These are phyloP conservation scores for Venturia carpophila DNA, from an alignment of 2,329 filamentous ascomycete species.

Conservation along the genomic window DNA sequence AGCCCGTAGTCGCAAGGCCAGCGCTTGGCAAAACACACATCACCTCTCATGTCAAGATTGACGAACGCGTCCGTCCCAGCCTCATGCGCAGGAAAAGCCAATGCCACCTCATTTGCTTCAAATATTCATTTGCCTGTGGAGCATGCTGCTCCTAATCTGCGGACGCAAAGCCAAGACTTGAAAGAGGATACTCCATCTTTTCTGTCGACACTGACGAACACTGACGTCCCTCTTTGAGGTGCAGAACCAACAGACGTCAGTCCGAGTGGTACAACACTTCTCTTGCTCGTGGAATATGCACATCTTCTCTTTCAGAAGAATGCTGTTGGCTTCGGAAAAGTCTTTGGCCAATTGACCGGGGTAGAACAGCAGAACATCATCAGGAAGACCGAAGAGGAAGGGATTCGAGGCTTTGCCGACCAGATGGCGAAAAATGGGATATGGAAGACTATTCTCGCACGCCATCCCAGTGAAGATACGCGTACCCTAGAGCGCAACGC, in stretches of 20 bases:
- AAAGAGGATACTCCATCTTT: neutral
- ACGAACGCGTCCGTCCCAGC: neutral
- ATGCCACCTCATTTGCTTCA: neutral
- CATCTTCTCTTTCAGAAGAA: neutral
- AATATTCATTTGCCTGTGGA: too few relatives aligned
- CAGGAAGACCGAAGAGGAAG: neutral
- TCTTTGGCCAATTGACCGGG: neutral
- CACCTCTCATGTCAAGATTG: neutral
- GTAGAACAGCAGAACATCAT: neutral
- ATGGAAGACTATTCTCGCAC: neutral
- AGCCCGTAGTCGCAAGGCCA: neutral
- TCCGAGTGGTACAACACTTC: neutral
- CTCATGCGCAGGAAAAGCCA: neutral
- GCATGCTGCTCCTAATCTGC: neutral
- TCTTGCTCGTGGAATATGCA: neutral
- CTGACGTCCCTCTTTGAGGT: neutral
- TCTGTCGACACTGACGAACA: neutral
- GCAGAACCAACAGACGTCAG: neutral
- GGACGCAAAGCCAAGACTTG: neutral
- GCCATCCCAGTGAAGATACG: too few relatives aligned
- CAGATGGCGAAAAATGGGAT: neutral
- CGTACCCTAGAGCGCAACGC: too few relatives aligned
- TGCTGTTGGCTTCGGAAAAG: neutral
- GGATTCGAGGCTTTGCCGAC: neutral
- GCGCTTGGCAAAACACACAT: neutral